phyloP scores from a whole-genome alignment of 1,284 basidiomycete species.

The Gymnopus androsaceus region DNA sequence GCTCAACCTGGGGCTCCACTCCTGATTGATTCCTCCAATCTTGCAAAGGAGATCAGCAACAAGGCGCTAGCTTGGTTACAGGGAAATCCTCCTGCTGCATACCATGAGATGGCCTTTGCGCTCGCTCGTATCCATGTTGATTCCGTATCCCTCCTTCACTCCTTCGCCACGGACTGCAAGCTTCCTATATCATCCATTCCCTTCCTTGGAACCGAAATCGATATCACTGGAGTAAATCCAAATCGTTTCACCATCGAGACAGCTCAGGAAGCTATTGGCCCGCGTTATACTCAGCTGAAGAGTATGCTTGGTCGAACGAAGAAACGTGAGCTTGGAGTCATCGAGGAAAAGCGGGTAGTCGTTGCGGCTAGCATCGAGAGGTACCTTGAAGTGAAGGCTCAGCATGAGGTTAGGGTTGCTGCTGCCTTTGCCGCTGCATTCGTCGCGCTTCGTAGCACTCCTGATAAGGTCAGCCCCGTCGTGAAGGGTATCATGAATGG shows the following conservation, averaged over 20 bases:
- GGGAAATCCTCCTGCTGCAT: slow-evolving; percentile 73
- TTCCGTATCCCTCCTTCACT: slow-evolving; percentile 77
- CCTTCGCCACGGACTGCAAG: slow-evolving; percentile 86
- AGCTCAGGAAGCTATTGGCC: slow-evolving; percentile 73
- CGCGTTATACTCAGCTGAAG: slow-evolving; percentile 77
- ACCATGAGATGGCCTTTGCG: slow-evolving; percentile 89
- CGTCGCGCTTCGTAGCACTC: slow-evolving; percentile 81
- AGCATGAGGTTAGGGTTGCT: slow-evolving; percentile 86
- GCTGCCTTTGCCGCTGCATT: slow-evolving; percentile 91
- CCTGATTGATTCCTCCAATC: slow-evolving; percentile 56
- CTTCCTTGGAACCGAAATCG: slow-evolving; percentile 75
- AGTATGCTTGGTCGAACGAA: slow-evolving; percentile 70
- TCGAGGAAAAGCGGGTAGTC: slow-evolving; percentile 79
- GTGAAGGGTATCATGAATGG: slow-evolving; percentile 98
- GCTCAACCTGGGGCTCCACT: slow-evolving; percentile 30
- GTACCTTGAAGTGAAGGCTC: slow-evolving; percentile 82
- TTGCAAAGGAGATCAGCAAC: slow-evolving; percentile 67
- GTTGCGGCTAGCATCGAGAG: slow-evolving; percentile 79
- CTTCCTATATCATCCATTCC: slow-evolving; percentile 82
- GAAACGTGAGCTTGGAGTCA: slow-evolving; percentile 75
- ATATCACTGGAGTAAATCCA: slow-evolving; percentile 65
- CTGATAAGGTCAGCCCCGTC: slow-evolving; percentile 93
- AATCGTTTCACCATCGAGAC: slow-evolving; percentile 82
- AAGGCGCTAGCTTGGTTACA: slow-evolving; percentile 78
- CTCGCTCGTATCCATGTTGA: slow-evolving; percentile 83